Evolutionary conservation across 345 rosid genomes (phyloP), one percentile per base, ranked within the genome.

Genomic region (Conringia planisiliqua): DNA sequence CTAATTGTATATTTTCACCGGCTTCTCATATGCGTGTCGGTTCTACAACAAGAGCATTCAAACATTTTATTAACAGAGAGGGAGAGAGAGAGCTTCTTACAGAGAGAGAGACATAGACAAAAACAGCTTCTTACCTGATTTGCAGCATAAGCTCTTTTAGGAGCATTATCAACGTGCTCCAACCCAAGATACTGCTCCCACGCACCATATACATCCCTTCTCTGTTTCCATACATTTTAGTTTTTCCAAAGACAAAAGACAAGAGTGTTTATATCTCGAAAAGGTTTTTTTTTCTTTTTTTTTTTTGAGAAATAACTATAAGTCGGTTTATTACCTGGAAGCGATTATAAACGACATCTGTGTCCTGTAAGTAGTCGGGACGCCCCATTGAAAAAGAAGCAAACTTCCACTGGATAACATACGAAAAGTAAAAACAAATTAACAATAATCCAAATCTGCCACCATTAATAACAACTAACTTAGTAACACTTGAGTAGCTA

Each of bases 161-260:
- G 96, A 61, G 89, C 80, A 82, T 84, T 89, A 54, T 90, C 95
- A 64, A 93, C 68, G 78, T 92, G 98, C 84, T 92, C 98, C 87
- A 92, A 78, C 62, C 98, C 98, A 60, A 92, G 96, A 74, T 88
- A 92, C 78, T 87, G 95, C 79, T 92, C 98, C 93, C 93, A 90
- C 35, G 96, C 90, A 40, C 96, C 95, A 72, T 88, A 90, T 10
- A 86, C 89, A 66, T 90, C 89, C 79, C 87, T 80, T 66, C 86
- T 84, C 92, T 88, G 71, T n/a, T 72, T 11, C 40, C 61, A 64
- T 1, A 1, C 38, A 35, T 42, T 66, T 63, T 20, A 14, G 38
- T 20, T 62, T 61, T 51, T 13, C 71, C 13, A 58, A 10, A 51
- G 10, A 48, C 0, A 16, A 13, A 75, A 47, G 32, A 44, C n/a